Evolutionary conservation across 495 filamentous ascomycete genomes (phyloP).

Genomic region (Aspergillus bertholletiae): DNA sequence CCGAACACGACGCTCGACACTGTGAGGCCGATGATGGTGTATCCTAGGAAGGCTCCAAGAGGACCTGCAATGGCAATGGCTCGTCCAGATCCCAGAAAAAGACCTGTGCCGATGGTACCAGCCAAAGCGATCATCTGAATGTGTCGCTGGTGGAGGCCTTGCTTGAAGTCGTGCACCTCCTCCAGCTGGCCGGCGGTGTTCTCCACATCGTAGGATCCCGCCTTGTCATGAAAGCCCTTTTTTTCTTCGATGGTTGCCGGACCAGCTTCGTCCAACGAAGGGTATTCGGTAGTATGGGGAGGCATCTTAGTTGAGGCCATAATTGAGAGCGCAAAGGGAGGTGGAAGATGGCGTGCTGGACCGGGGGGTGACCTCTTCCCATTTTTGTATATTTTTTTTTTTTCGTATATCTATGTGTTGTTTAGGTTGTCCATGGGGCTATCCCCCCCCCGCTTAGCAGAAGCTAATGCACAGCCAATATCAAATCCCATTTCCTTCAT

Average conservation of each 20-base stretch:
- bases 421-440: background rate
- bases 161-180: background rate
- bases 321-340: no score
- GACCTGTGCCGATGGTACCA: slow-evolving; percentile 59
- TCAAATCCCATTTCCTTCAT: background rate
- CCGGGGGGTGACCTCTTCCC: background rate
- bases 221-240: background rate
- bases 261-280: background rate
- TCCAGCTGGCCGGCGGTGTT: background rate
- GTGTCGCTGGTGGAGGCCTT: slow-evolving; percentile 43
- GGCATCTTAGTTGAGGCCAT: no score
- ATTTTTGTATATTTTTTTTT: background rate
- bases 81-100: slow-evolving; percentile 60
- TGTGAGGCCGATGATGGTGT: slow-evolving; percentile 32
- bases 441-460: background rate
- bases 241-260: background rate
- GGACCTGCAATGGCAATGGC: slow-evolving; percentile 57
- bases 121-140: slow-evolving; percentile 59
- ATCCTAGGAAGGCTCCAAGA: slow-evolving; percentile 54
- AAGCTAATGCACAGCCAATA: background rate
- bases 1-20: slow-evolving; percentile 39
- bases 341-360: background rate
- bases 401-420: background rate
- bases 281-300: background rate
- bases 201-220: background rate